Evolutionary conservation across 208 protist genomes (phyloP), one percentile per base, ranked within the genome.

Genomic region (Trypanosomatidae sp.): DNA sequence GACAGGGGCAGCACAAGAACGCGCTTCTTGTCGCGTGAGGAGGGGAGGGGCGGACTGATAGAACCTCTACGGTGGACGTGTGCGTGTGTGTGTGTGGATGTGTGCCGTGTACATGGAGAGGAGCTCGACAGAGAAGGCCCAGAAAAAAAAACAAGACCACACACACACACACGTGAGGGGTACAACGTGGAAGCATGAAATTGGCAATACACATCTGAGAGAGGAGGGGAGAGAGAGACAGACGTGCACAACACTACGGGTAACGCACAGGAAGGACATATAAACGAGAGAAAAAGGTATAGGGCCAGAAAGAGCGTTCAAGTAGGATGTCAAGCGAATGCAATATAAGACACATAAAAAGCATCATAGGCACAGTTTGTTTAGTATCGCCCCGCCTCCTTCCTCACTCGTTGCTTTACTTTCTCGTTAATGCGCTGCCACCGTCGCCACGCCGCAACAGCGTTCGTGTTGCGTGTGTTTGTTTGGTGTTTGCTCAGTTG

Each of bases 281-380:
- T 46, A 70, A 52, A 70, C 64, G 19, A 43, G 30, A 66, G 9
- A 66, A 62, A 66, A 55, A 52, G 41, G 10, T 77, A 28, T 65
- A 39, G 46, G 58, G 56, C 55, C 19, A 72, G 62, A 17, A 43
- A 17, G 25, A 49, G 36, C 3, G n/a, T 12, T 33, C 22, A 62
- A 28, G 56, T 15, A 17, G 25, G 19, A 62, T 33, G 33, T 39
- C 36, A 39, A 39, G 36, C 41, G 41, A 69, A 15, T 46, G 67
- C 64, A 64, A 22, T 19, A 70, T 66, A 67, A 52, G 74, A 71
- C 28, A 33, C 62, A 66, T 19, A 50, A 50, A 53, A 66, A 77
- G 58, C 58, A 64, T 39, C 22, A 64, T 17, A 64, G 13, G 13
- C 17, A 64, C 28, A 64, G 36, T 39, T 39, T 39, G 36, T 39